Conservation (phyloP, 1,139 yeast species). For the Sugiyamaella paludigena region DNA sequence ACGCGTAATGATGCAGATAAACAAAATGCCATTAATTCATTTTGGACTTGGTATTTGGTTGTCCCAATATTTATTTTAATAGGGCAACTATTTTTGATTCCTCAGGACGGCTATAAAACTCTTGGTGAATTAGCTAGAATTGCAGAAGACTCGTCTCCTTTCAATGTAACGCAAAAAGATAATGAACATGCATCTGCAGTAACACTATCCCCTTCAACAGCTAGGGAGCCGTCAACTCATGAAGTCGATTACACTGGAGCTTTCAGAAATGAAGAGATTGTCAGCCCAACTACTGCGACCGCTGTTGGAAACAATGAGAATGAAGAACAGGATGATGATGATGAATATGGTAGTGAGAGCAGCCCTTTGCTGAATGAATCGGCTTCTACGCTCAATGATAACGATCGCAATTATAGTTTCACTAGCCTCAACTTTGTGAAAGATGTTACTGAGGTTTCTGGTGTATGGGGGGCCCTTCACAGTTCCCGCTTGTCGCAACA, state of each 20-base stretch:
- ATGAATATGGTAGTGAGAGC: slow-evolving; percentile 9
- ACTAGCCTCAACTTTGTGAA: slow-evolving; percentile 21
- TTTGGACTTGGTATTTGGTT: slow-evolving; percentile 62
- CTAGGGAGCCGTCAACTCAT: background rate
- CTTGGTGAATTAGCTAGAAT: slow-evolving; percentile 18
- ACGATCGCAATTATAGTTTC: background rate
- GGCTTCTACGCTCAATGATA: too few relatives aligned
- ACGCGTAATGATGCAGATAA: too few relatives aligned
- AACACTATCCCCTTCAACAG: background rate
- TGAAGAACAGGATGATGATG: slow-evolving; percentile 1
- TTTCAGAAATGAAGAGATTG: background rate
- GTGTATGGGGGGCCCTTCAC: slow-evolving; percentile 84
- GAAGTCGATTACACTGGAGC: slow-evolving; percentile 20
- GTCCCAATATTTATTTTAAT: slow-evolving; percentile 73
- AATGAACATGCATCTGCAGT: background rate
- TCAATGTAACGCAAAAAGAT: background rate
- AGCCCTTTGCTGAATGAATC: slow-evolving; percentile 7
- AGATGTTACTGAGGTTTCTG: slow-evolving; percentile 51
- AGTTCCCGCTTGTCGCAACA: slow-evolving; percentile 61
- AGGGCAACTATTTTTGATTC: slow-evolving; percentile 79
- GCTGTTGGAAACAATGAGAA: background rate
- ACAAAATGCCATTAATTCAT: slow-evolving; percentile 41
- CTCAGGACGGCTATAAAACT: slow-evolving; percentile 36
- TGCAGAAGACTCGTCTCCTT: slow-evolving; percentile 13
- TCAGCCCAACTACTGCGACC: background rate